A percentile compares a stretch with the other conserved stretches of the same genome.
Evolutionary conservation across 1,284 basidiomycete species (phyloP).

Genomic region (Ustilago lituana): DNA sequence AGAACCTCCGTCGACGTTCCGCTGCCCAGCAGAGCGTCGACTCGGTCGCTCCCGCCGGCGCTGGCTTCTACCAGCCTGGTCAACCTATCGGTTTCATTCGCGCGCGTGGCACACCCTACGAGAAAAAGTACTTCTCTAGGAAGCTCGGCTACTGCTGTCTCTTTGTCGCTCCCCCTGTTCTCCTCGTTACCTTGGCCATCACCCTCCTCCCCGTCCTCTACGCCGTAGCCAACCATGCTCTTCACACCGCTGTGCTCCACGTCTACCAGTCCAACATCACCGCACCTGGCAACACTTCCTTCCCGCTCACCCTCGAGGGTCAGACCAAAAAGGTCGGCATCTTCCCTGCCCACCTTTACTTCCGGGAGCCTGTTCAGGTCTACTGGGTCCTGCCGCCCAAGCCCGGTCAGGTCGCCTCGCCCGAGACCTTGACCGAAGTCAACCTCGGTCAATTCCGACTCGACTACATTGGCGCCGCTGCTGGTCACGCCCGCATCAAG

Average conservation of each 20-base stretch:
- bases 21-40: slow-evolving; percentile 35
- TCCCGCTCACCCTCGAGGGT: slow-evolving; percentile 66
- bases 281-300: slow-evolving; percentile 57
- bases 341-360: slow-evolving; percentile 67
- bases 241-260: slow-evolving; percentile 64
- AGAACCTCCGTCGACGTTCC: slow-evolving; percentile 48
- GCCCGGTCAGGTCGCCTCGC: slow-evolving; percentile 33
- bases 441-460: slow-evolving; percentile 61
- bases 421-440: slow-evolving; percentile 57
- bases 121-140: slow-evolving; percentile 63
- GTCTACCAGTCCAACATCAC: slow-evolving; percentile 67
- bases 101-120: slow-evolving; percentile 64
- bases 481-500: slow-evolving; percentile 67
- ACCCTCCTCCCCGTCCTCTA: slow-evolving; percentile 65
- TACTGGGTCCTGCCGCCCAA: slow-evolving; percentile 65
- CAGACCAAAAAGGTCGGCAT: slow-evolving; percentile 67
- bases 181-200: slow-evolving; percentile 59
- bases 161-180: slow-evolving; percentile 52
- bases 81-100: slow-evolving; percentile 59
- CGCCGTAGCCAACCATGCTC: slow-evolving; percentile 66
- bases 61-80: slow-evolving; percentile 53
- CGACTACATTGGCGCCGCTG: slow-evolving; percentile 63
- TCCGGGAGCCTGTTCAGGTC: slow-evolving; percentile 65
- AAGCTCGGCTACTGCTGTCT: slow-evolving; percentile 62
- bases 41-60: slow-evolving; percentile 30